Conservation (phyloP, 768 basidiomycete species). For the Exsudoporus frostii region DNA sequence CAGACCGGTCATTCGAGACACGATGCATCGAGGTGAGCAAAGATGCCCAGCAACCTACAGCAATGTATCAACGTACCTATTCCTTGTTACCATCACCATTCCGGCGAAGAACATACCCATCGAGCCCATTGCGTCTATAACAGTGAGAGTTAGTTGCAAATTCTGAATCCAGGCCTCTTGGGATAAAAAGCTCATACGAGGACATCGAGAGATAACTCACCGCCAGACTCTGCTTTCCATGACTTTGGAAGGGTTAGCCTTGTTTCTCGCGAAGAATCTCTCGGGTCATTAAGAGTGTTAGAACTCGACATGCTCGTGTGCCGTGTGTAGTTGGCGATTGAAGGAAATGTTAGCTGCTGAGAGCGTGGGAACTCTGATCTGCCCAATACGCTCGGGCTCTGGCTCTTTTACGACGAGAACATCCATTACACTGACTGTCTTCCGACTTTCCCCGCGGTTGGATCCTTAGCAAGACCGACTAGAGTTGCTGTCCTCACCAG, state of each 20-base stretch:
- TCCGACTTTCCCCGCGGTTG: not conserved
- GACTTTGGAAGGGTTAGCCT: constrained; percentile 56
- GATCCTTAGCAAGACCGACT: not conserved
- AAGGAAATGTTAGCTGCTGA: not conserved
- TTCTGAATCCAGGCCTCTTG: too few species aligned
- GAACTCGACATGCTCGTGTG: constrained; percentile 30
- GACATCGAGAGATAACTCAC: constrained; percentile 30
- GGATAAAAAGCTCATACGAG: not conserved
- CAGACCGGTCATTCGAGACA: constrained; percentile 26
- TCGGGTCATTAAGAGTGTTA: constrained; percentile 49
- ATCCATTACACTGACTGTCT: too few species aligned
- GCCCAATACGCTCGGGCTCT: too few species aligned
- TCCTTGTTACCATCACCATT: constrained; percentile 52
- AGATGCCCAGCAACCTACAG: not conserved
- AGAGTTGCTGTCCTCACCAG: too few species aligned
- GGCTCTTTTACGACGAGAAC: too few species aligned
- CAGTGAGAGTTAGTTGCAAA: not conserved
- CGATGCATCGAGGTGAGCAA: constrained; percentile 11
- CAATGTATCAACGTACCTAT: constrained; percentile 37
- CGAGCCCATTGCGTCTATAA: constrained; percentile 47
- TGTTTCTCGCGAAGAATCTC: constrained; percentile 60
- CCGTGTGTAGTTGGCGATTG: not conserved
- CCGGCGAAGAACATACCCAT: constrained; percentile 72
- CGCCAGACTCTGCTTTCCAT: constrained; percentile 56
- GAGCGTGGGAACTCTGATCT: constrained; percentile 3